These are phyloP conservation scores for Rhinocladiella mackenziei DNA, from an alignment of 2,329 filamentous ascomycete species.

Conservation along the genomic window DNA sequence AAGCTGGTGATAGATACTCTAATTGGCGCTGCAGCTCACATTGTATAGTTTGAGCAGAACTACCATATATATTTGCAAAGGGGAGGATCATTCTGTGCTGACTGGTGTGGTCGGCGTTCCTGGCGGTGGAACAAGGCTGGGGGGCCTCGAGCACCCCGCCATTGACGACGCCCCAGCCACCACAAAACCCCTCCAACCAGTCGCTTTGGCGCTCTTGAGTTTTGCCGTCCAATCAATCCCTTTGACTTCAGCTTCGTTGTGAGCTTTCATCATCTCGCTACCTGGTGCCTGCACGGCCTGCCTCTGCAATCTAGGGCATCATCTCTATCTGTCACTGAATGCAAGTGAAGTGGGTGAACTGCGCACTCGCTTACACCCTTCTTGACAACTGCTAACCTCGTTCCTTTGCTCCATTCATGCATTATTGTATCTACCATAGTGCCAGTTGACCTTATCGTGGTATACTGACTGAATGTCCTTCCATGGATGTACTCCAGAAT, in stretches of 20 bases:
- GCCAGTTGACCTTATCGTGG: neutral
- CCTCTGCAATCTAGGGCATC: too few relatives aligned
- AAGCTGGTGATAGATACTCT: conserved; percentile 10
- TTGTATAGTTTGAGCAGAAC: conserved; percentile 8
- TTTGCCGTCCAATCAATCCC: neutral
- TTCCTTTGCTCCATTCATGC: too few relatives aligned
- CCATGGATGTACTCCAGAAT: conserved; percentile 73
- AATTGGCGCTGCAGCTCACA: conserved; percentile 2
- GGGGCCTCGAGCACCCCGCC: neutral
- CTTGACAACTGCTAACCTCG: too few relatives aligned
- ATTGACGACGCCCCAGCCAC: conserved; percentile 3
- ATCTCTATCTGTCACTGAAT: too few relatives aligned
- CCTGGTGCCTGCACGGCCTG: too few relatives aligned
- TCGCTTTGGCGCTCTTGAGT: neutral
- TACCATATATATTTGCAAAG: neutral
- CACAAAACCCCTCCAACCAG: too few relatives aligned
- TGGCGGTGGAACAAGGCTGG: neutral
- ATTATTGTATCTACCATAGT: conserved; percentile 1
- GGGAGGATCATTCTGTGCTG: neutral
- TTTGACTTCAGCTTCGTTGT: neutral
- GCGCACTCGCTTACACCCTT: too few relatives aligned
- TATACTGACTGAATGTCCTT: conserved; percentile 53
- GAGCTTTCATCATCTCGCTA: too few relatives aligned
- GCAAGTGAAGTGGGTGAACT: too few relatives aligned
- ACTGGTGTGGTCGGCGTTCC: neutral